Base-by-base conservation (phyloP, 441 rosid genomes). In the Adansonia madagascariensis region DNA sequence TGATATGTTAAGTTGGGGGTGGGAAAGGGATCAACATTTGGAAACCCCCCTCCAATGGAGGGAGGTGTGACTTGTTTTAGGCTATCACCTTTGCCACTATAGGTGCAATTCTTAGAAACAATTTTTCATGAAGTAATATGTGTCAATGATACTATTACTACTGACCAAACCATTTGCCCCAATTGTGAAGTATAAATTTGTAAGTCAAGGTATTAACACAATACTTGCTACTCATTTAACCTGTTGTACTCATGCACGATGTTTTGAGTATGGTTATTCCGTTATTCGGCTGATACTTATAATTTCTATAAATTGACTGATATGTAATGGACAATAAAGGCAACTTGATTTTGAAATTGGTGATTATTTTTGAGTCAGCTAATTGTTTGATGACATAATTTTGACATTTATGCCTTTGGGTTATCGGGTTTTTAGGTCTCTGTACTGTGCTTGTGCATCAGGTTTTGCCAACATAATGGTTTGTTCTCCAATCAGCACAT, bases 381-480 rank as follows among this genome's bases (percentile, higher is more conserved):
- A 35, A 53, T 71, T 70, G 49, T 75, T 49, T 67, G 14, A 18
- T 14, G 76, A 44, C 64, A 65, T 76, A 35, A 41, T 77, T 56
- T 44, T 49, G 64, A 75, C 31, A 73, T 63, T 47, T n/a, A 24
- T 76, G 50, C 24, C 73, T 53, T 12, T 81, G 41, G 53, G 9
- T 77, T 14, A 6, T 24, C 27, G 27, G 27, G 27, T 24, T 24
- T n/a, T n/a, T n/a, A n/a, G 73, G 52, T 70, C 60, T 44, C 17
- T 77, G 64, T 46, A 14, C 39, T 39, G 22, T 80, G 53, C 61
- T 75, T 71, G 59, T 75, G 46, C 62, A 39, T 76, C 85, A 86
- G 94, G 81, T 76, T 78, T 79, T 79, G 80, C 86, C 82, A 85
- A 80, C 77, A 91, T 90, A 91, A 84, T 82, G 79, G 84, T 65